Evolutionary conservation across 306 rosid species (phyloP).

Genomic region (Datisca glomerata): DNA sequence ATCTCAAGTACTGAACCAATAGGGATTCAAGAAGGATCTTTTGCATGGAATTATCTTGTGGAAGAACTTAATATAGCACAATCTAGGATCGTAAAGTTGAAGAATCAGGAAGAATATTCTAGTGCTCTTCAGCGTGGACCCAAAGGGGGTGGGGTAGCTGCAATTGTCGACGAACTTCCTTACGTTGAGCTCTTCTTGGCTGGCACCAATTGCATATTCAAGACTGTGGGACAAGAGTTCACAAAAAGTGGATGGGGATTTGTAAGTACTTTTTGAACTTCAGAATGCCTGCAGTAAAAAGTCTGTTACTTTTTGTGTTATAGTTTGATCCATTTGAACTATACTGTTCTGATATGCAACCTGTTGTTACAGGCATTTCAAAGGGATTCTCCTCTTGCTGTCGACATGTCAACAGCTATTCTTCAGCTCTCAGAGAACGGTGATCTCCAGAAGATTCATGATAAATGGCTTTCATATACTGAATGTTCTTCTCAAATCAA

Average conservation of each 20-base stretch:
- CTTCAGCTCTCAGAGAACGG: conserved; percentile 88
- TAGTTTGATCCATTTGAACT: no score
- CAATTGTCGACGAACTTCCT: conserved; percentile 83
- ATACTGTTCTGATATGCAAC: no score
- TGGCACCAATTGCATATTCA: conserved; percentile 33
- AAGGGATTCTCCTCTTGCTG: conserved; percentile 89
- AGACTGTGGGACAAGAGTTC: conserved; percentile 76
- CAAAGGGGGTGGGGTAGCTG: conserved; percentile 56
- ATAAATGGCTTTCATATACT: conserved; percentile 49
- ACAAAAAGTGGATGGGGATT: conserved; percentile 90
- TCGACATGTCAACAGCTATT: conserved; percentile 76
- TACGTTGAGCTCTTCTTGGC: conserved; percentile 57
- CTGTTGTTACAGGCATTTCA: conserved; percentile 56
- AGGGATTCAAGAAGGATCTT: conserved; percentile 81
- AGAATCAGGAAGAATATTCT: conserved; percentile 30
- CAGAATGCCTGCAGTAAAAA: no score
- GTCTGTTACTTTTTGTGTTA: no score
- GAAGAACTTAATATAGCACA: conserved; percentile 56
- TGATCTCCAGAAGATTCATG: conserved; percentile 58
- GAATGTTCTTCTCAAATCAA: conserved; percentile 26
- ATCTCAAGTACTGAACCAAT: conserved; percentile 45
- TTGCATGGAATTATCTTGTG: conserved; percentile 38
- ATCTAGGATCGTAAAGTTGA: conserved; percentile 48
- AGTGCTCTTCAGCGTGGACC: conserved; percentile 56
- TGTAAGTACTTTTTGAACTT: conserved; percentile 69